Evolutionary conservation across 1,284 basidiomycete genomes (phyloP).

Genomic region (Tilletia walkeri): DNA sequence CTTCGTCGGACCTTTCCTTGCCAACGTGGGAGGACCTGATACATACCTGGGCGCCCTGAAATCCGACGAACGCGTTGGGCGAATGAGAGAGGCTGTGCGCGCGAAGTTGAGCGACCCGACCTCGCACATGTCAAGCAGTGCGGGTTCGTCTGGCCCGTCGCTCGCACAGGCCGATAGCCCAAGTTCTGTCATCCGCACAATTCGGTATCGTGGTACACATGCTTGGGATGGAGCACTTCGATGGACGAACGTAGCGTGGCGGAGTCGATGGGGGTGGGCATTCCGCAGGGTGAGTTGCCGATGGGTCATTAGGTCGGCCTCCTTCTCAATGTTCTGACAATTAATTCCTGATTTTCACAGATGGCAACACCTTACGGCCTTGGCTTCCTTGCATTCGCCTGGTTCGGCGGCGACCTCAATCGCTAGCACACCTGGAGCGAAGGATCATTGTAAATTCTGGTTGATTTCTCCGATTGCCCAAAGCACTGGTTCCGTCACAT

Average conservation of each 20-base stretch:
- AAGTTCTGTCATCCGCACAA: background rate
- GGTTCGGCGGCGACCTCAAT: constrained; percentile 48
- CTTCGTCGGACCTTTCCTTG: background rate
- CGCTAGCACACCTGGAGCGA: background rate
- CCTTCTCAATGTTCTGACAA: background rate
- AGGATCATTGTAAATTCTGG: too few species aligned
- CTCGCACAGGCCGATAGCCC: background rate
- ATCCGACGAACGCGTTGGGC: background rate
- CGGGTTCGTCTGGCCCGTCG: too few species aligned
- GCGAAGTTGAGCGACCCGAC: background rate
- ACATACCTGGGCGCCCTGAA: constrained; percentile 5
- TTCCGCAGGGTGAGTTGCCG: background rate
- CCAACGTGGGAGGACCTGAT: background rate
- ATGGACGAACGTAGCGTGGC: constrained; percentile 5
- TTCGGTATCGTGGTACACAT: constrained; percentile 8
- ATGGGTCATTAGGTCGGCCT: background rate
- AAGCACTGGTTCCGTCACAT: too few species aligned
- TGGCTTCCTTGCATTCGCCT: constrained; percentile 51
- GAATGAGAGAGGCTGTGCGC: background rate
- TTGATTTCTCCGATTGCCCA: too few species aligned
- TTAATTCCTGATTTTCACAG: constrained; percentile 1
- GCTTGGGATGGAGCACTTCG: constrained; percentile 2
- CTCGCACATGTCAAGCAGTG: background rate
- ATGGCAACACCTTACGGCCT: constrained; percentile 45
- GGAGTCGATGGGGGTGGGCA: constrained; percentile 13